A percentile compares a stretch with the other conserved stretches of the same genome.
Evolutionary conservation across 345 rosid species (phyloP).

Genomic region (Eutrema heterophyllum): DNA sequence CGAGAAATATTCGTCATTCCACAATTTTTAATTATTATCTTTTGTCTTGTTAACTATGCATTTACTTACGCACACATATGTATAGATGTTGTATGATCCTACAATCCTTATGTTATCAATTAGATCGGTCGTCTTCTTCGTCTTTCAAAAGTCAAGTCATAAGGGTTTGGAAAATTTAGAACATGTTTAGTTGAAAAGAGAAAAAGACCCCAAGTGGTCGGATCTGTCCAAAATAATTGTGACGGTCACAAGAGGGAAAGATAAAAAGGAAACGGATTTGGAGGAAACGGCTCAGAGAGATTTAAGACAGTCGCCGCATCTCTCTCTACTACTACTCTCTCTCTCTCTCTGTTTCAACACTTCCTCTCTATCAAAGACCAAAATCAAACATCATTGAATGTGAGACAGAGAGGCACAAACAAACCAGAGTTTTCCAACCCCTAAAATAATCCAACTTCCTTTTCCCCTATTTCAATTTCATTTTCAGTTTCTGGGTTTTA

Average conservation of each 20-base stretch:
- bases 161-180: neutral
- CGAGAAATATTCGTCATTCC: neutral
- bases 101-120: neutral
- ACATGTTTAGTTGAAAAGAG: conserved; percentile 16
- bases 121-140: neutral
- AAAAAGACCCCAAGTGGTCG: conserved; percentile 13
- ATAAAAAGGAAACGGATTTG: conserved; percentile 33
- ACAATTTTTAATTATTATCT: neutral
- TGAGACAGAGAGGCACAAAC: conserved; percentile 11
- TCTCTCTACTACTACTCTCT: neutral
- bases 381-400: conserved; percentile 14
- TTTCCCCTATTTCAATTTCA: neutral
- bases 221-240: conserved; percentile 26
- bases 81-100: neutral
- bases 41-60: neutral
- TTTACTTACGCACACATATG: neutral
- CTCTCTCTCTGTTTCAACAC: conserved; percentile 12
- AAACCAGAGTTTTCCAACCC: neutral
- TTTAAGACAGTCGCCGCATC: neutral
- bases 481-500: neutral
- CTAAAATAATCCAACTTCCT: neutral
- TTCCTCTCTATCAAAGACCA: conserved; percentile 15
- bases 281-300: conserved; percentile 25
- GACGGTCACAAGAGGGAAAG: conserved; percentile 30
- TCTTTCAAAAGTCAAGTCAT: conserved; percentile 22